Evolutionary conservation across 2,329 filamentous ascomycete genomes (phyloP).

Genomic region (Tolypocladium amazonense): DNA sequence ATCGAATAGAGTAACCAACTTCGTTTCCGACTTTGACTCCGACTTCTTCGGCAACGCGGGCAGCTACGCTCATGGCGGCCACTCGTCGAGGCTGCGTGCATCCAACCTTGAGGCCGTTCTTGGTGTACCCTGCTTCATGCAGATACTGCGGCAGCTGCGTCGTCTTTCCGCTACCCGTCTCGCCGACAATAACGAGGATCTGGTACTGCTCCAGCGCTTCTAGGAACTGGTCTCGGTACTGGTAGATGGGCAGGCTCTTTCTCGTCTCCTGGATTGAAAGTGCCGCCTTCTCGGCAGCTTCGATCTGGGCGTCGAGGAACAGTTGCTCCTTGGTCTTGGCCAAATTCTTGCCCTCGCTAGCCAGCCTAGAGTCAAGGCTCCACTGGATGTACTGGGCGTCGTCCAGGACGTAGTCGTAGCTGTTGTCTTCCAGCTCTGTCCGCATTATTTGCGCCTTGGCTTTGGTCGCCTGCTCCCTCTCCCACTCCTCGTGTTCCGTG

Average conservation of each 20-base stretch:
- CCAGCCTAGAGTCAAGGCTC: conserved; percentile 61
- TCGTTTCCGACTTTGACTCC: conserved; percentile 82
- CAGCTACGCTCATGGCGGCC: conserved; percentile 94
- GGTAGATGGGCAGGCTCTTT: conserved; percentile 82
- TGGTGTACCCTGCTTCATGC: conserved; percentile 82
- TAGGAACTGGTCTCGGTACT: conserved; percentile 76
- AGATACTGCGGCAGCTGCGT: conserved; percentile 93
- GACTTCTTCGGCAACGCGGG: conserved; percentile 90
- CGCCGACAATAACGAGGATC: conserved; percentile 82
- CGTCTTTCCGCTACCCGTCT: conserved; percentile 92
- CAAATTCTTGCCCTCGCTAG: conserved; percentile 60
- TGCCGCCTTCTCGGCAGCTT: conserved; percentile 81
- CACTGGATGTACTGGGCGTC: conserved; percentile 81
- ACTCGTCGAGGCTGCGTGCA: conserved; percentile 94
- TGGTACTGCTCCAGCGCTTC: conserved; percentile 80
- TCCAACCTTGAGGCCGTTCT: conserved; percentile 72
- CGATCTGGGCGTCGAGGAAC: conserved; percentile 68
- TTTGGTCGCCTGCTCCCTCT: conserved; percentile 77
- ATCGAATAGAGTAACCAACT: conserved; percentile 90
- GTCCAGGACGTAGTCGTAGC: conserved; percentile 92
- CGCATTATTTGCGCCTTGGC: conserved; percentile 77
- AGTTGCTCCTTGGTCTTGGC: conserved; percentile 60
- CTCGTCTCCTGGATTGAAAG: conserved; percentile 83
- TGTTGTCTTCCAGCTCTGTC: conserved; percentile 63
- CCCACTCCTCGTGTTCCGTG: conserved; percentile 95